Evolutionary conservation across 371 early-diverging fungal genomes (phyloP).

Genomic region (Smittium mucronatum): DNA sequence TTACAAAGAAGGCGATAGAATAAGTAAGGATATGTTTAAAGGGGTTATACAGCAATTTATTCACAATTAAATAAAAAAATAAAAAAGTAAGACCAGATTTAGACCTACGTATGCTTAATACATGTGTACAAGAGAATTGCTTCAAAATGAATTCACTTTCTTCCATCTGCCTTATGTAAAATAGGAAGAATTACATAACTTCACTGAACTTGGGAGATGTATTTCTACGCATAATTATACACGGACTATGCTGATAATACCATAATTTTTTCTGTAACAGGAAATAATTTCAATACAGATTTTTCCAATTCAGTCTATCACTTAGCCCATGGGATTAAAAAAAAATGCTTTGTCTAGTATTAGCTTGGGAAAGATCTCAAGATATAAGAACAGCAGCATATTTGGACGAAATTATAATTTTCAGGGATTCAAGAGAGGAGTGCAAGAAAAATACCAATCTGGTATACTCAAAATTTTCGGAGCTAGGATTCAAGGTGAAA

Average conservation of each 20-base stretch:
- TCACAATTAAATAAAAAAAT: not conserved
- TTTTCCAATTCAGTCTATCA: constrained; percentile 34
- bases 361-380: constrained; percentile 22
- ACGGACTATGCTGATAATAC: constrained; percentile 20
- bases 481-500: constrained; percentile 26
- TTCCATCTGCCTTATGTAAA: constrained; percentile 21
- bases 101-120: constrained; percentile 27
- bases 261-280: constrained; percentile 36
- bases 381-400: constrained; percentile 28
- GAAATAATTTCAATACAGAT: constrained; percentile 32
- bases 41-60: no score
- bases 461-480: constrained; percentile 17
- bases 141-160: constrained; percentile 22
- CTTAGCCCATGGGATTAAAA: constrained; percentile 35
- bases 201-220: constrained; percentile 25
- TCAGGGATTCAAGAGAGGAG: constrained; percentile 7
- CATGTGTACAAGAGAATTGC: constrained; percentile 20
- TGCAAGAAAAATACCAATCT: constrained; percentile 14
- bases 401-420: constrained; percentile 28
- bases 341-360: constrained; percentile 25
- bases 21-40: no score
- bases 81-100: constrained; percentile 18
- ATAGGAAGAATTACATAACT: constrained; percentile 23
- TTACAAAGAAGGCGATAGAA: no score
- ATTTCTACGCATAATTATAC: constrained; percentile 27